Base-by-base conservation (phyloP, 768 basidiomycete genomes). In the Pisolithus orientalis region DNA sequence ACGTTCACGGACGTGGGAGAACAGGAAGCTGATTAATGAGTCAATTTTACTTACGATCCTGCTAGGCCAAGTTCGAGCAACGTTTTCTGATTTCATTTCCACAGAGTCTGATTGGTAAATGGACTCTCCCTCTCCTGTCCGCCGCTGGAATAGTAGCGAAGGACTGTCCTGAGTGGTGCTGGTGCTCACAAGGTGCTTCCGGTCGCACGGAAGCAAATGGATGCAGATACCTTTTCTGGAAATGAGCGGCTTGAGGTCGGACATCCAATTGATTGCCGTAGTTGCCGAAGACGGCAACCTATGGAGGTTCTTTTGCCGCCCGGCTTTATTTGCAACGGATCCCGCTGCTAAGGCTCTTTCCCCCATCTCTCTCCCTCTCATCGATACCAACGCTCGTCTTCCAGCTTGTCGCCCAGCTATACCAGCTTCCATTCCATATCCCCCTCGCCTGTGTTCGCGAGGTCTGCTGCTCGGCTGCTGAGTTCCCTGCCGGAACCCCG, bases 311-410 rank as follows among this genome's bases (percentile, higher is more conserved):
- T 61, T 61, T 66, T 61, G 58, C 64, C 67, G 67, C 68, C 60
- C 61, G 68, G 68, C 68, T 70, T 68, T 68, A 68, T 70, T 68
- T 68, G 63, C 68, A 58, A 70, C 68, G 69, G 69, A 59, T 70
- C 66, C 62, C 67, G 70, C 66, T 70, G 56, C 52, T 52, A 49
- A 62, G 58, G 61, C 65, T 52, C 64, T 53, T 65, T 56, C 64
- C 62, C 61, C 51, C 56, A 52, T 45, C 47, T 53, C 65, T 65
- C 59, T 57, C 42, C 61, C 61, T 59, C 54, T 53, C 68, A 65
- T 58, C 64, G 64, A 66, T 61, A 64, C 54, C 68, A 49, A 49
- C 52, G 43, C 21, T 57, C 49, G 52, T 21, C 54, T 56, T 55
- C 47, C 37, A 50, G 13, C 51, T 52, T 55, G 56, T n/a, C 44